Base-by-base conservation (phyloP, 139 green algal species). In the Tetraselmis striata region DNA sequence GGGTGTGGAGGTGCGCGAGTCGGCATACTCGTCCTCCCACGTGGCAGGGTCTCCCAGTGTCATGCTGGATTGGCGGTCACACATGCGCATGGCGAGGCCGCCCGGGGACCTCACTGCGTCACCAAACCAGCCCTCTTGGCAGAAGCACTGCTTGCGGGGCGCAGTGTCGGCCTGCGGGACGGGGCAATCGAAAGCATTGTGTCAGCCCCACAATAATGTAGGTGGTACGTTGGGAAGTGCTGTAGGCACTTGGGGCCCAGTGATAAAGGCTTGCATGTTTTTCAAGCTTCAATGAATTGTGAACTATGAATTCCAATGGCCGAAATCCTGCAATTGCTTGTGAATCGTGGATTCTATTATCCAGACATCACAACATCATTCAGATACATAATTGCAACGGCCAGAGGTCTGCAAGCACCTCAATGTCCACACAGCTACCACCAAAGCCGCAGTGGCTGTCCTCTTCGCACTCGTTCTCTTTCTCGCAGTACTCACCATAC, bases 401-500 rank as follows among this genome's bases (percentile, higher is more conserved):
- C n/a, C n/a, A n/a, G n/a, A n/a, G n/a, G n/a, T n/a, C n/a, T n/a
- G n/a, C n/a, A n/a, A n/a, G n/a, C n/a, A n/a, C n/a, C 18, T 25
- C 74, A 24, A 31, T 83, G 78, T 86, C 76, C 30, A 86, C 59
- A 30, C 83, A 86, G 30, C 31, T 30, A 23, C 83, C 83, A 30
- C 29, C 29, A 23, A 78, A 25, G 31, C 83, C 83, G 59, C 83
- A 86, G 78, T 86, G 75, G 29, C 30, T 31, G 81, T 86, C 83
- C 5, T 75, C 79, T 22, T 83, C 83, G 78, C 83, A 86, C 32
- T 86, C 83, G 79, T 86, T 83, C 32, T 86, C 78, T 1, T 78
- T 78, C 76, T 86, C 78, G 76, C 83, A 86, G 78, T 86, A 58
- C 0, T 77, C 0, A 1, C 83, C 83, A 59, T 86, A 86, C 45